These are phyloP conservation scores for Hygrophorus russula DNA, from an alignment of 768 basidiomycete species.

Conservation along the genomic window DNA sequence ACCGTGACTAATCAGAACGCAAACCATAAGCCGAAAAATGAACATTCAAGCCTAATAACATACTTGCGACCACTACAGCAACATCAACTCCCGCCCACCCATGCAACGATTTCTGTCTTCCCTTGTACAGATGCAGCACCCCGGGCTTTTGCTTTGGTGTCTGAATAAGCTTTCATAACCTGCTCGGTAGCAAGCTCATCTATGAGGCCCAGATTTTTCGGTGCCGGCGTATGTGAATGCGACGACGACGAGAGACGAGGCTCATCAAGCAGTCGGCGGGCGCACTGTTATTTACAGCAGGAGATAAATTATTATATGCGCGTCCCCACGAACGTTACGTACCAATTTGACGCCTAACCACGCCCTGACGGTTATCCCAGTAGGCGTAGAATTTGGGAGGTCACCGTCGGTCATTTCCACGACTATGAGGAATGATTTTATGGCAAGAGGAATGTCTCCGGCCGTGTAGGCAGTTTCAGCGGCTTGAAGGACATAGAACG, in stretches of 20 bases:
- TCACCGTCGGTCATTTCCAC: slow-evolving; percentile 64
- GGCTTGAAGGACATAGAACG: slow-evolving; percentile 71
- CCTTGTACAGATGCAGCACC: slow-evolving; percentile 3
- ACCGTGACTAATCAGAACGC: too few species aligned
- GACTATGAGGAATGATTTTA: slow-evolving; percentile 70
- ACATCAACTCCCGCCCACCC: slow-evolving; percentile 3
- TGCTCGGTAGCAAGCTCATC: slow-evolving; percentile 68
- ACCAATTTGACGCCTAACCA: slow-evolving; percentile 84
- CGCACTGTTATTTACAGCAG: slow-evolving; percentile 31
- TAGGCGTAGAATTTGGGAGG: slow-evolving; percentile 29
- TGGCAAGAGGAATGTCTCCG: slow-evolving; percentile 60
- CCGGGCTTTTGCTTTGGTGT: slow-evolving; percentile 1
- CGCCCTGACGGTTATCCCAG: slow-evolving; percentile 54
- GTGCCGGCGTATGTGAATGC: slow-evolving; percentile 45
- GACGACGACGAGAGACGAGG: slow-evolving; percentile 30
- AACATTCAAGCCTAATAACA: too few species aligned
- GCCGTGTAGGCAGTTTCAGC: slow-evolving; percentile 84
- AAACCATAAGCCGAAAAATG: too few species aligned
- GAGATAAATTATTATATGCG: slow-evolving; percentile 5
- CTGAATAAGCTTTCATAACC: slow-evolving; percentile 45
- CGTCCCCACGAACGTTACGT: slow-evolving; percentile 16
- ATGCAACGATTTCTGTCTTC: slow-evolving; percentile 3
- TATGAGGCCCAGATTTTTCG: slow-evolving; percentile 45
- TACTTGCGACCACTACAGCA: neutral
- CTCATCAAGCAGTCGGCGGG: slow-evolving; percentile 40